phyloP scores from a whole-genome alignment of 2,329 filamentous ascomycete genomes.

The Seiridium unicorne region DNA sequence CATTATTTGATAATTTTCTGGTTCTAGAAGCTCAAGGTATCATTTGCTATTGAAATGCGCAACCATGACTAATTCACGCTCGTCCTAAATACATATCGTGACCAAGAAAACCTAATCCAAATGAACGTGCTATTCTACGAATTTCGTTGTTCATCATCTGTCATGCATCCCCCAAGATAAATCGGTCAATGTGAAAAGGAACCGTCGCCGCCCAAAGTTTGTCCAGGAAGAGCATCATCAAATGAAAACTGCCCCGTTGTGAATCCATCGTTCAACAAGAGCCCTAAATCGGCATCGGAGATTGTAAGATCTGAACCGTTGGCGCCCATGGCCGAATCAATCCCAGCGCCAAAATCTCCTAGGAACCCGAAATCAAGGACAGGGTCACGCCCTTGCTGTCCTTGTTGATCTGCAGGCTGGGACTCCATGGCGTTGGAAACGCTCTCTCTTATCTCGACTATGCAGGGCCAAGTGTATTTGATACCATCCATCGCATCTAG shows the following conservation, averaged over 20 bases:
- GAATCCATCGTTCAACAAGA: slow-evolving; percentile 8
- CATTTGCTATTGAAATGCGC: too few relatives aligned
- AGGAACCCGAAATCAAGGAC: slow-evolving; percentile 23
- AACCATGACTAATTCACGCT: too few relatives aligned
- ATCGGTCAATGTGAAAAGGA: background rate
- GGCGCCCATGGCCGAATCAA: background rate
- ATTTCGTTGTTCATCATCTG: too few relatives aligned
- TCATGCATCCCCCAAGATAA: background rate
- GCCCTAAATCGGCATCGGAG: slow-evolving; percentile 9
- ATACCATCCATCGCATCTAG: slow-evolving; percentile 51
- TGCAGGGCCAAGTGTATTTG: slow-evolving; percentile 46
- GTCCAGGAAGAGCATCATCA: background rate
- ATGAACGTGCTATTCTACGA: too few relatives aligned
- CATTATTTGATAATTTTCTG: background rate
- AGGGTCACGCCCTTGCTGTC: slow-evolving; percentile 12
- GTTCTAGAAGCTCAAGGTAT: background rate
- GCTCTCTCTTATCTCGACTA: slow-evolving; percentile 38
- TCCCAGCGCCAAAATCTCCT: slow-evolving; percentile 6
- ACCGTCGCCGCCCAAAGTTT: background rate
- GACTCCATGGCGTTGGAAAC: slow-evolving; percentile 19
- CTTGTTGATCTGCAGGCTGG: slow-evolving; percentile 6
- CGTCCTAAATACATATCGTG: too few relatives aligned
- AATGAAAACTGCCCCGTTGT: slow-evolving; percentile 4
- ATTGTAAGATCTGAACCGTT: slow-evolving; percentile 2
- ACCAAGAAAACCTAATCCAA: too few relatives aligned